Conservation (phyloP, 768 basidiomycete genomes). For the Psilocybe cyanescens region DNA sequence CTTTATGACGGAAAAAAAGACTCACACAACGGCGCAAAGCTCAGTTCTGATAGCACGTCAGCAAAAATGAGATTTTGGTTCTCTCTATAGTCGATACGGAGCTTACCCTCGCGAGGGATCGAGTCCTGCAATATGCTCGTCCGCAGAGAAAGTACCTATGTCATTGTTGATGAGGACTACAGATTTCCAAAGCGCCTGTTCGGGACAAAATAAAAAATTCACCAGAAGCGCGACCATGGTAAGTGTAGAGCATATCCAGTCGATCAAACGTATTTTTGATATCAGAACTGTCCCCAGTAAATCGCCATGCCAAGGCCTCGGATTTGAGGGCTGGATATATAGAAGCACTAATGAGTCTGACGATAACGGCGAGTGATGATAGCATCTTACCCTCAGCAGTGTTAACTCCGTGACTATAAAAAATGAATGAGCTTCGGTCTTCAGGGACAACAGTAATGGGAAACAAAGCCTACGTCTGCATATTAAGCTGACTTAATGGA, state of each 20-base stretch:
- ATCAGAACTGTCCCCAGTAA: conserved; percentile 42
- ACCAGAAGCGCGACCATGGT: conserved; percentile 39
- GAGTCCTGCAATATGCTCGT: conserved; percentile 45
- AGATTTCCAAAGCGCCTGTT: too few species aligned
- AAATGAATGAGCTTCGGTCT: background rate
- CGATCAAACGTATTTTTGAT: conserved; percentile 42
- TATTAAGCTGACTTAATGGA: conserved; percentile 28
- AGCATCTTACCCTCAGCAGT: conserved; percentile 35
- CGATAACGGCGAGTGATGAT: background rate
- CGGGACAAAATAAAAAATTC: too few species aligned
- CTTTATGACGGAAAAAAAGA: background rate
- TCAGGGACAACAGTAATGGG: background rate
- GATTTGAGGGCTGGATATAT: conserved; percentile 39
- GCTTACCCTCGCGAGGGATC: conserved; percentile 43
- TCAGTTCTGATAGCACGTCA: conserved; percentile 31
- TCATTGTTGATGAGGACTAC: background rate
- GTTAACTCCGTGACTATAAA: conserved; percentile 43
- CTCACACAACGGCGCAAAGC: conserved; percentile 45
- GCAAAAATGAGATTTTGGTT: background rate
- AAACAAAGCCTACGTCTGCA: conserved; percentile 33
- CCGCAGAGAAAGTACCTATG: conserved; percentile 42
- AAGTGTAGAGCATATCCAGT: conserved; percentile 40
- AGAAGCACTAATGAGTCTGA: background rate
- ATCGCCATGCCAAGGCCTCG: conserved; percentile 45
- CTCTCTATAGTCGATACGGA: background rate